A percentile compares a stretch with the other conserved stretches of the same genome.
Evolutionary conservation across 2,329 filamentous ascomycete genomes (phyloP).

Genomic region (Didymella lethalis): DNA sequence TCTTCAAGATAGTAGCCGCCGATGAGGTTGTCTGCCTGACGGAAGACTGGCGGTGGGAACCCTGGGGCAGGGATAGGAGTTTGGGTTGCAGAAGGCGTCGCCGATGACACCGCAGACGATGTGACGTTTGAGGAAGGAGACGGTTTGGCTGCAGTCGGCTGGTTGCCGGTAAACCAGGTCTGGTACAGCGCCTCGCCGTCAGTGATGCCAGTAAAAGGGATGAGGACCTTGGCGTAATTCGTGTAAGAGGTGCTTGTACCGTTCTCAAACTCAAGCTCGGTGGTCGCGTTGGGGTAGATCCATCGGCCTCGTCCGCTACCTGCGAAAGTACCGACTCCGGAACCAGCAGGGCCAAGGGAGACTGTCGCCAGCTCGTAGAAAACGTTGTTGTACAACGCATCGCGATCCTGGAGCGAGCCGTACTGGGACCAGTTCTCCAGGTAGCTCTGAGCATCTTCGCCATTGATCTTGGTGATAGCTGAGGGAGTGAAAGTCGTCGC

Average conservation of each 20-base stretch:
- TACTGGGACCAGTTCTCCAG: constrained; percentile 58
- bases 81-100: constrained; percentile 31
- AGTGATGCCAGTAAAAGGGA: constrained; percentile 53
- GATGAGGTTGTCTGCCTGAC: constrained; percentile 54
- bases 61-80: constrained; percentile 50
- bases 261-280: constrained; percentile 57
- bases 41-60: constrained; percentile 55
- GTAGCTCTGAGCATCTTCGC: constrained; percentile 60
- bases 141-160: constrained; percentile 32
- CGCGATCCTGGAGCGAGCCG: constrained; percentile 63
- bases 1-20: constrained; percentile 57
- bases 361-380: constrained; percentile 58
- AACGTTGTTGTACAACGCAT: constrained; percentile 64
- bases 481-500: constrained; percentile 55
- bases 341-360: constrained; percentile 51
- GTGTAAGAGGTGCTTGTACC: constrained; percentile 52
- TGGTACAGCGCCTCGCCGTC: constrained; percentile 54
- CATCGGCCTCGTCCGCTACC: constrained; percentile 54
- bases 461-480: constrained; percentile 64
- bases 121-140: constrained; percentile 23
- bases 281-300: constrained; percentile 54
- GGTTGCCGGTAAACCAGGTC: constrained; percentile 42
- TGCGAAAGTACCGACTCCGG: constrained; percentile 55
- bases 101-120: constrained; percentile 21
- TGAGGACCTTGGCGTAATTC: constrained; percentile 56